These are phyloP conservation scores for Candida adriatica DNA, from an alignment of 805 yeast species.

Conservation along the genomic window DNA sequence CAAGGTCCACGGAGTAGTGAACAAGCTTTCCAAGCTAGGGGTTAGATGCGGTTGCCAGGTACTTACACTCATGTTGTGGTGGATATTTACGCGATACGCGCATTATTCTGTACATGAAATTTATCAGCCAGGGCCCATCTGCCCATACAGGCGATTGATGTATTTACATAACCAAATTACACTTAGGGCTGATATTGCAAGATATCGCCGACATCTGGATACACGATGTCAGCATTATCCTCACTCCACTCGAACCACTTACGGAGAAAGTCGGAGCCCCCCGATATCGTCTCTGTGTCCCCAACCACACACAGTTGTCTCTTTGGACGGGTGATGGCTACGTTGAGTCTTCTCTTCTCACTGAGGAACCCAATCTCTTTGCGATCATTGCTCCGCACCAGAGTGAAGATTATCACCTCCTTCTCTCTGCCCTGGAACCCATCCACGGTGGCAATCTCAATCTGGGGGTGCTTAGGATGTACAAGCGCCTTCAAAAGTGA, in stretches of 20 bases:
- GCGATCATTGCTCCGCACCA: slow-evolving; percentile 74
- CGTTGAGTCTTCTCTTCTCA: slow-evolving; percentile 79
- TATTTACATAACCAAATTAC: too few relatives aligned
- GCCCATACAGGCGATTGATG: background rate
- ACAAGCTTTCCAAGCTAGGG: slow-evolving; percentile 42
- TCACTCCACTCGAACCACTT: slow-evolving; percentile 70
- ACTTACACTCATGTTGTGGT: slow-evolving; percentile 7
- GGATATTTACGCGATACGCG: too few relatives aligned
- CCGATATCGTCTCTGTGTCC: slow-evolving; percentile 61
- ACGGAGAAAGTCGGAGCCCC: slow-evolving; percentile 40
- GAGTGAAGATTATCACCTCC: slow-evolving; percentile 70
- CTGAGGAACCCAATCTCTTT: slow-evolving; percentile 74
- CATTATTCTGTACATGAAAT: background rate
- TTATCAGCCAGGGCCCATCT: background rate
- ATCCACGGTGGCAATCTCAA: slow-evolving; percentile 88
- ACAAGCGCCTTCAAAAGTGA: slow-evolving; percentile 32
- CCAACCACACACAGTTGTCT: slow-evolving; percentile 83
- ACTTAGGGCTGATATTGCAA: background rate
- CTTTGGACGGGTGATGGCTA: slow-evolving; percentile 87
- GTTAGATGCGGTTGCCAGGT: background rate
- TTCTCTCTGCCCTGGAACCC: slow-evolving; percentile 97
- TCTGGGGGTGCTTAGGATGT: slow-evolving; percentile 23
- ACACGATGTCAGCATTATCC: slow-evolving; percentile 46
- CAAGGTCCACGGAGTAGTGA: slow-evolving; percentile 72
- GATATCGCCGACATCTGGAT: slow-evolving; percentile 46